Percentiles rank a stretch among this genome's conserved stretches.
These are phyloP conservation scores for Fusarium coicis DNA, from an alignment of 2,329 filamentous ascomycete genomes.

Conservation along the genomic window DNA sequence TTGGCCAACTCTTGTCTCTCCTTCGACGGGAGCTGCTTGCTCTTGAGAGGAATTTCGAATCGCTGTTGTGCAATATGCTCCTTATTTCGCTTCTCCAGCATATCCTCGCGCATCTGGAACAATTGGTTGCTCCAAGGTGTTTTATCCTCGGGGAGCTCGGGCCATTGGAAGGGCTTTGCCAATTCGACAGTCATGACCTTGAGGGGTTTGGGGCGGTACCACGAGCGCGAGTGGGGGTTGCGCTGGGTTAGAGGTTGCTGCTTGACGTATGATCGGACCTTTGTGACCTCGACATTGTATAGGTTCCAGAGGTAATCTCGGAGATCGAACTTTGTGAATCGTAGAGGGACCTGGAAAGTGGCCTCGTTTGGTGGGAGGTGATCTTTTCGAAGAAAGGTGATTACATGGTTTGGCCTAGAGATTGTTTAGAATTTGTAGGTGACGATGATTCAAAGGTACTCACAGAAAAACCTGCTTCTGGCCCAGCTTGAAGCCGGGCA, in stretches of 20 bases:
- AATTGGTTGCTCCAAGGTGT: constrained; percentile 73
- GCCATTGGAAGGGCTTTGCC: constrained; percentile 88
- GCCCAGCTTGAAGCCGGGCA: constrained; percentile 60
- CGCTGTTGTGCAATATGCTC: constrained; percentile 48
- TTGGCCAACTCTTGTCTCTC: constrained; percentile 64
- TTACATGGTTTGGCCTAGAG: constrained; percentile 79
- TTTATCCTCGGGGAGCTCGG: constrained; percentile 72
- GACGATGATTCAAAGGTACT: constrained; percentile 37
- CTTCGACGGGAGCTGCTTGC: constrained; percentile 55
- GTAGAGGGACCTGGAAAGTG: constrained; percentile 89
- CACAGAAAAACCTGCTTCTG: constrained; percentile 67
- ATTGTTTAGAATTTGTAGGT: constrained; percentile 15
- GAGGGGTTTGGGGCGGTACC: constrained; percentile 75
- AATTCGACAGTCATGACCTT: constrained; percentile 98
- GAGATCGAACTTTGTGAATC: constrained; percentile 95
- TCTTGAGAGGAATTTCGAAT: constrained; percentile 52
- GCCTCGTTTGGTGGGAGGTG: constrained; percentile 82
- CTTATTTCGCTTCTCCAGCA: constrained; percentile 55
- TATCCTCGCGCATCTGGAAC: constrained; percentile 63
- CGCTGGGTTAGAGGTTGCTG: constrained; percentile 67
- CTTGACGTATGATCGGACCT: constrained; percentile 82
- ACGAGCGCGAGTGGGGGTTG: constrained; percentile 61
- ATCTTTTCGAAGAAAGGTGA: constrained; percentile 80
- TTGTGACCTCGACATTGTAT: constrained; percentile 79
- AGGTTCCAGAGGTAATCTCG: constrained; percentile 92